Evolutionary conservation across 139 green algal species (phyloP), one percentile per base, ranked within the genome.

Genomic region (Ettlia oleoabundans): DNA sequence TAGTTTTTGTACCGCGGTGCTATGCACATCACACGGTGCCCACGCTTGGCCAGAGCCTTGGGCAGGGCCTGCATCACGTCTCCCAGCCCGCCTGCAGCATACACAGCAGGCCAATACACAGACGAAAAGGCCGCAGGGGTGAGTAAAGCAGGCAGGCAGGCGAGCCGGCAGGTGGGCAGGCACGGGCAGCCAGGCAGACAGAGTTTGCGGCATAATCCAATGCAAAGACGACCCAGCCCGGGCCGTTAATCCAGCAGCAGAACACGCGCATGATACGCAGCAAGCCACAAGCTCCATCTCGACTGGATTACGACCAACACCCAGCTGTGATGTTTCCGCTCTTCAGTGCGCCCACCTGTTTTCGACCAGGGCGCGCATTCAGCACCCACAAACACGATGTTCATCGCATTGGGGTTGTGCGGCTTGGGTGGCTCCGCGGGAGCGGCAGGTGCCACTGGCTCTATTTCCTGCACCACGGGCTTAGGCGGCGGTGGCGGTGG

Each of bases 351-450:
- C 73, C 0, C 80, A 90, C 92, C 92, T 78, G 96, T 99, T 80
- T 99, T 99, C 33, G 92, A 96, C 93, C 95, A 99, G 5, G 97
- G 97, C 10, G 96, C 96, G 52, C 93, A 98, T 88, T 99, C 97
- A 6, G 96, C 88, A 0, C 93, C 95, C n/a, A 99, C 97, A 84
- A 99, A 91, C 43, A 99, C 93, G 32, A 99, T 91, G 72, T 97
- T 98, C 92, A 98, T 95, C 18, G 90, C 89, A 78, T 97, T 96
- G n/a, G 89, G 84, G 65, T 85, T 88, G 22, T 74, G 61, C n/a
- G 69, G 88, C 67, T 88, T 88, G 7, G 78, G 84, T 40, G 89
- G 78, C 19, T 65, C 55, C 55, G 84, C 81, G 33, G 76, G 62
- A 70, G 70, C 18, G 61, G 80, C 78, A 15, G 70, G 37, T 40